A percentile compares a stretch with the other conserved stretches of the same genome.
Evolutionary conservation across 1,284 basidiomycete species (phyloP).

Genomic region (Stereum hirsutum): DNA sequence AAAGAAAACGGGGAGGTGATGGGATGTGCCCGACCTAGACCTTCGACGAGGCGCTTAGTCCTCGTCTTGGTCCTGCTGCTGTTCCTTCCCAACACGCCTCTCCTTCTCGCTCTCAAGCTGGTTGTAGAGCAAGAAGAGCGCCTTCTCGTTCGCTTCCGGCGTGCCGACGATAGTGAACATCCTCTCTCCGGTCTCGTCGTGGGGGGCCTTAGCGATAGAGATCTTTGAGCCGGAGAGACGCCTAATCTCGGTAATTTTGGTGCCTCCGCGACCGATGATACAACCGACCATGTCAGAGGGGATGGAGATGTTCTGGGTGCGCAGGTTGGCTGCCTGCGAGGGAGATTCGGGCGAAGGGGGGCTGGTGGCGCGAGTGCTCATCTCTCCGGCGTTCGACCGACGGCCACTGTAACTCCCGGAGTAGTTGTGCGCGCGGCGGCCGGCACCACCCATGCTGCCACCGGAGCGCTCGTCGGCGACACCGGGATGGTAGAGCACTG

Average conservation of each 20-base stretch:
- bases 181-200: slow-evolving; percentile 96
- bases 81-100: slow-evolving; percentile 74
- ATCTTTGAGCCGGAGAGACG: slow-evolving; percentile 95
- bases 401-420: slow-evolving; percentile 38
- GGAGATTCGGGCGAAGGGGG: slow-evolving; percentile 40
- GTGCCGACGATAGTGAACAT: slow-evolving; percentile 99
- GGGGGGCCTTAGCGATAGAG: slow-evolving; percentile 95
- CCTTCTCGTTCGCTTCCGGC: slow-evolving; percentile 94
- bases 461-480: slow-evolving; percentile 65
- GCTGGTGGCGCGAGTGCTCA: slow-evolving; percentile 43
- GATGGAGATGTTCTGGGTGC: slow-evolving; percentile 98
- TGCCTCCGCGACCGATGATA: slow-evolving; percentile 93
- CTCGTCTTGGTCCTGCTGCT: slow-evolving; percentile 48
- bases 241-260: slow-evolving; percentile 98
- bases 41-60: slow-evolving; percentile 14
- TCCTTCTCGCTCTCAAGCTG: slow-evolving; percentile 96
- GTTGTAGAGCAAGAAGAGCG: slow-evolving; percentile 94
- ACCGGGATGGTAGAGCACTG: slow-evolving; percentile 93
- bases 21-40: slow-evolving; percentile 9
- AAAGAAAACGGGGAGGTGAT: too few species aligned
- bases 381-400: slow-evolving; percentile 47
- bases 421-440: slow-evolving; percentile 40
- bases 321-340: slow-evolving; percentile 61
- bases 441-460: too few species aligned
- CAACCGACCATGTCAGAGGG: slow-evolving; percentile 99